Evolutionary conservation across 805 yeast species (phyloP).

Genomic region (Suhomyces sp.): DNA sequence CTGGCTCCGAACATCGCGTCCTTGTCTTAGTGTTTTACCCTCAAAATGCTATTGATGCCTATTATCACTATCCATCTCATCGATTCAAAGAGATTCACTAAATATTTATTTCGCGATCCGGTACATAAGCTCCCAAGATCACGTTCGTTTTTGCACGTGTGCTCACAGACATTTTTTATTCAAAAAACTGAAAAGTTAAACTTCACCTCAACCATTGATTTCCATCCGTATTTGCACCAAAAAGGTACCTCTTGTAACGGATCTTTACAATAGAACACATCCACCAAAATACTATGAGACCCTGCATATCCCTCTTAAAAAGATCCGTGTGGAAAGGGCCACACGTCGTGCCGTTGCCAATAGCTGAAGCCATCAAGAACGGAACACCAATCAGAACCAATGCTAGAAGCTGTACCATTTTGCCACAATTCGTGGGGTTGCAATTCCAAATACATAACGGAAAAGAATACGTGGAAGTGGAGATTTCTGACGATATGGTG

Average conservation of each 20-base stretch:
- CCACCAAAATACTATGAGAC: constrained; percentile 33
- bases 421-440: constrained; percentile 94
- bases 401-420: constrained; percentile 89
- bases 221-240: no score
- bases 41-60: no score
- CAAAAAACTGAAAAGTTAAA: no score
- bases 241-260: no score
- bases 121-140: no score
- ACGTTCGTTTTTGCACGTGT: no score
- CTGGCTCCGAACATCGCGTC: constrained; percentile 71
- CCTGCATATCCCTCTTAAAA: constrained; percentile 29
- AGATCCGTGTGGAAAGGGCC: constrained; percentile 66
- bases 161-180: no score
- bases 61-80: no score
- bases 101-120: no score
- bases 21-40: no score
- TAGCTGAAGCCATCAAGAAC: constrained; percentile 75
- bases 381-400: constrained; percentile 92
- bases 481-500: constrained; percentile 92
- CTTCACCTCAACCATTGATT: constrained; percentile 2
- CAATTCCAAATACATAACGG: constrained; percentile 96
- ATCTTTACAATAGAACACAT: no score
- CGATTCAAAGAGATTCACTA: no score
- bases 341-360: constrained; percentile 90
- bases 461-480: constrained; percentile 84